Percentiles rank a stretch among this genome's conserved stretches.
These are phyloP conservation scores for Amauroascus verrucosus DNA, from an alignment of 2,329 filamentous ascomycete genomes.

Conservation along the genomic window DNA sequence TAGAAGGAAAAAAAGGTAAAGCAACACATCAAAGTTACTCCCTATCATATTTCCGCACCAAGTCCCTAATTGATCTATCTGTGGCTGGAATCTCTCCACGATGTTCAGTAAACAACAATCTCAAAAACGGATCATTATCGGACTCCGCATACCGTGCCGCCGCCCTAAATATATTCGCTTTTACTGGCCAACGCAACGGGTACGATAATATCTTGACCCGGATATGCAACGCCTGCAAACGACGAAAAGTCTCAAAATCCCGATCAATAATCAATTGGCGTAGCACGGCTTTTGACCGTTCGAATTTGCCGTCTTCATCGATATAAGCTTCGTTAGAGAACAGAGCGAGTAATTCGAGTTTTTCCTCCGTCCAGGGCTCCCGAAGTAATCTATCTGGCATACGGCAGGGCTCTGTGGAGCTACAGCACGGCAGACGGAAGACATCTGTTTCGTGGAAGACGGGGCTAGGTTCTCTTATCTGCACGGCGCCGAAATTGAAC, in stretches of 20 bases:
- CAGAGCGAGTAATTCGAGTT: slow-evolving; percentile 32
- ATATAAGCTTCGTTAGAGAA: slow-evolving; percentile 30
- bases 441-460: slow-evolving; percentile 26
- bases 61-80: slow-evolving; percentile 20
- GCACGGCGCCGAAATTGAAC: slow-evolving; percentile 31
- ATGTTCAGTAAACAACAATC: slow-evolving; percentile 24
- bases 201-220: slow-evolving; percentile 26
- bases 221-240: slow-evolving; percentile 25
- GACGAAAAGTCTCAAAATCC: slow-evolving; percentile 26
- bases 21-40: not conserved
- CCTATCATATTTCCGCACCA: slow-evolving; percentile 19
- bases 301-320: slow-evolving; percentile 25
- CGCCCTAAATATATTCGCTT: slow-evolving; percentile 24
- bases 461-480: slow-evolving; percentile 24
- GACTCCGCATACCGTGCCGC: slow-evolving; percentile 24
- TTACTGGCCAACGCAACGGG: slow-evolving; percentile 27
- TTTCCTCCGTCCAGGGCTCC: slow-evolving; percentile 30
- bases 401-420: slow-evolving; percentile 21
- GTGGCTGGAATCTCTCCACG: slow-evolving; percentile 25
- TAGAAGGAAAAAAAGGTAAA: not conserved
- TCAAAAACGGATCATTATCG: slow-evolving; percentile 28
- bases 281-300: slow-evolving; percentile 26
- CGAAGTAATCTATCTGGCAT: slow-evolving; percentile 33
- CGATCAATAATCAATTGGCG: slow-evolving; percentile 29
- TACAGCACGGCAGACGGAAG: slow-evolving; percentile 29